A percentile compares a stretch with the other conserved stretches of the same genome.
phyloP scores from a whole-genome alignment of 495 filamentous ascomycete species.

The Parachaetomium inaequale region DNA sequence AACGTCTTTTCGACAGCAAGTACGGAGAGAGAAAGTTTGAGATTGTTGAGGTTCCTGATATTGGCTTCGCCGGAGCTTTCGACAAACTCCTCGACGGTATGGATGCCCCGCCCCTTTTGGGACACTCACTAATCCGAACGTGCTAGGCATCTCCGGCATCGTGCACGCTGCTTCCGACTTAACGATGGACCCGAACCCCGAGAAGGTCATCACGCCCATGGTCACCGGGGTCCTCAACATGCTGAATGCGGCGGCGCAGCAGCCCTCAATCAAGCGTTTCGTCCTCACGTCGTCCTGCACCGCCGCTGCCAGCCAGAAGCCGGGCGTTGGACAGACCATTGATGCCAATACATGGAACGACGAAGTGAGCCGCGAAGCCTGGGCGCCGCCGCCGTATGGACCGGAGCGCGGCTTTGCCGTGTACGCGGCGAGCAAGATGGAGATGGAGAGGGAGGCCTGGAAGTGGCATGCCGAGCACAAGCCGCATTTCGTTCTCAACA shows the following conservation, averaged over 20 bases:
- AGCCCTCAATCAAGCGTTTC: conserved; percentile 46
- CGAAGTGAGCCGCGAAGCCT: conserved; percentile 40
- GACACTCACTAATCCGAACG: neutral
- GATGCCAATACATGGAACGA: conserved; percentile 50
- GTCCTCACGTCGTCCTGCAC: conserved; percentile 53
- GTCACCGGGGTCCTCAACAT: conserved; percentile 39
- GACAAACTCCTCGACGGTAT: conserved; percentile 36
- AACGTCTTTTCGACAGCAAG: conserved; percentile 37
- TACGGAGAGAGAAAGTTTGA: conserved; percentile 42
- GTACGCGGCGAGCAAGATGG: conserved; percentile 52
- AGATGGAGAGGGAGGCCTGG: conserved; percentile 50
- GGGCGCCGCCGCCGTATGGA: conserved; percentile 39
- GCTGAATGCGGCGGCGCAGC: conserved; percentile 44
- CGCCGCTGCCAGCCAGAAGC: conserved; percentile 35
- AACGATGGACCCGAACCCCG: conserved; percentile 37
- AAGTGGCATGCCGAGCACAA: conserved; percentile 37
- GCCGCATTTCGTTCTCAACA: conserved; percentile 47
- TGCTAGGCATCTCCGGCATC: conserved; percentile 33
- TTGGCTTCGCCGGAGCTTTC: conserved; percentile 39
- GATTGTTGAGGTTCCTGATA: conserved; percentile 37
- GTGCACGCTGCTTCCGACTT: conserved; percentile 47
- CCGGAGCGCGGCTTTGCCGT: conserved; percentile 28
- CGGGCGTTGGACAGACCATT: conserved; percentile 29
- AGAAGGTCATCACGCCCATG: conserved; percentile 42
- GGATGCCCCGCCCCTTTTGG: neutral